phyloP scores from a whole-genome alignment of 2,329 filamentous ascomycete genomes.

The Penicillium sp. region DNA sequence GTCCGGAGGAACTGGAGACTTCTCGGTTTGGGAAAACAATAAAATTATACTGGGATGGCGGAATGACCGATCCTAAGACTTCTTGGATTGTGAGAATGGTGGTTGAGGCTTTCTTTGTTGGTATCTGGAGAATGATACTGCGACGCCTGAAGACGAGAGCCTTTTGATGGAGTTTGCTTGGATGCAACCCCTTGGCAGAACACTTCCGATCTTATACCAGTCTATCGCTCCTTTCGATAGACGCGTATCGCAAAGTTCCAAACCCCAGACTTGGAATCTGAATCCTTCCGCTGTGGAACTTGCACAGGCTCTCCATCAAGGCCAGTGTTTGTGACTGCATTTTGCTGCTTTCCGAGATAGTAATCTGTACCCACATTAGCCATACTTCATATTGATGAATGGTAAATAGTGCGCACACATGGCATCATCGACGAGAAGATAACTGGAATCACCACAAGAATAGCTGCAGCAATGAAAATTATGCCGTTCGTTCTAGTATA shows the following conservation, averaged over 20 bases:
- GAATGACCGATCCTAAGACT: constrained; percentile 7
- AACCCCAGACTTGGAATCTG: not conserved
- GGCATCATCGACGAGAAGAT: too few species aligned
- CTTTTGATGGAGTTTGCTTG: not conserved
- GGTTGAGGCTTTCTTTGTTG: constrained; percentile 19
- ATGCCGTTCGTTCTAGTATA: constrained; percentile 41
- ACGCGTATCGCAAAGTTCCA: not conserved
- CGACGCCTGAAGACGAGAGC: constrained; percentile 8
- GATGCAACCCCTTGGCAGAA: too few species aligned
- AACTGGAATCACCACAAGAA: too few species aligned
- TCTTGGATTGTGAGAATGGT: constrained; percentile 14
- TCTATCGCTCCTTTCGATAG: not conserved
- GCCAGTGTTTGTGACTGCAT: not conserved
- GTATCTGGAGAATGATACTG: constrained; percentile 15
- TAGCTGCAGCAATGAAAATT: not conserved
- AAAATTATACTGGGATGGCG: constrained; percentile 23
- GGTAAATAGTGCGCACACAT: too few species aligned
- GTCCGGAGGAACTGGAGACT: constrained; percentile 16
- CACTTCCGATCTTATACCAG: too few species aligned
- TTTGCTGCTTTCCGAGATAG: not conserved
- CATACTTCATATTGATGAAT: too few species aligned
- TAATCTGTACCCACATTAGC: not conserved
- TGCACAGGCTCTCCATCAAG: not conserved
- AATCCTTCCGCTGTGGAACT: not conserved
- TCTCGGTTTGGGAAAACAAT: constrained; percentile 21